Evolutionary conservation across 73 alveolate species (phyloP).

Genomic region (Tetrahymena elliotti): DNA sequence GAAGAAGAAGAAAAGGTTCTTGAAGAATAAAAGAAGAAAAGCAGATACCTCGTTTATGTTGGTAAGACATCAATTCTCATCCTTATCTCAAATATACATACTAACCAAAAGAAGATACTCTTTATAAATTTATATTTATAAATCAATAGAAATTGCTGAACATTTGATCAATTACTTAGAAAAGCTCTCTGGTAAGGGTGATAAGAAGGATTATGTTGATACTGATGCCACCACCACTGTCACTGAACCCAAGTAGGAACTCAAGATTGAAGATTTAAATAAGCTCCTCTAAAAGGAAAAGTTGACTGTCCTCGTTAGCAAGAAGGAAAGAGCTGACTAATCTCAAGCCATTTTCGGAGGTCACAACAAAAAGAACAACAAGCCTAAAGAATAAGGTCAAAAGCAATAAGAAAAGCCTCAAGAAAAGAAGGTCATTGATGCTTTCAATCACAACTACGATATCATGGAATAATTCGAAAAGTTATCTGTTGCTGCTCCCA

Average conservation of each 20-base stretch:
- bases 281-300: background rate
- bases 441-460: background rate
- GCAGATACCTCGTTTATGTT: background rate
- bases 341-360: background rate
- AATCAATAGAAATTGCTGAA: background rate
- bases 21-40: background rate
- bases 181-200: background rate
- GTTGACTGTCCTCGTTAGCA: background rate
- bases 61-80: background rate
- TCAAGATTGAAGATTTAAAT: background rate
- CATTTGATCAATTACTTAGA: background rate
- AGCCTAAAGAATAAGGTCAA: background rate
- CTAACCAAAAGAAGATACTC: background rate
- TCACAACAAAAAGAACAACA: background rate
- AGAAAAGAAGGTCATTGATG: background rate
- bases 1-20: background rate
- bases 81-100: background rate
- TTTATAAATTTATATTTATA: background rate
- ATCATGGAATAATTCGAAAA: background rate
- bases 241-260: background rate
- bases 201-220: background rate
- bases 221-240: background rate
- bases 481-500: background rate
- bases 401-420: background rate
- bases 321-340: background rate